Evolutionary conservation across 2,329 filamentous ascomycete species (phyloP), one percentile per base, ranked within the genome.

Genomic region (Ceratocystis cacaofunesta): DNA sequence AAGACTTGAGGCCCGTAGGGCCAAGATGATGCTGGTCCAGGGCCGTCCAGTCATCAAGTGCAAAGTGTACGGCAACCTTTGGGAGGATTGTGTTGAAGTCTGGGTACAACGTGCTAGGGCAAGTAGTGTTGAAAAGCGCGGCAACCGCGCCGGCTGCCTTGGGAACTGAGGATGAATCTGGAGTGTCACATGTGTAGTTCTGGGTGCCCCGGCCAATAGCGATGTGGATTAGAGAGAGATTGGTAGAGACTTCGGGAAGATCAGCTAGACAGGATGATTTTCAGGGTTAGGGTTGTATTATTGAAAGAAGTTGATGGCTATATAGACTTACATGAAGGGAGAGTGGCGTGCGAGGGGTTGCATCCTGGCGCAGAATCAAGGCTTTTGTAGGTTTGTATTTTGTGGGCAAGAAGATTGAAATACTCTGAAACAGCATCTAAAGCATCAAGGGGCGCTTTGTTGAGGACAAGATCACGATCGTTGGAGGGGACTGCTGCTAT

Each of bases 141-240:
- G 92, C 92, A 0, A 90, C 73, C 64, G 92, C 92, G 69, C 92
- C 92, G 62, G 79, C 75, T 19, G 85, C 79, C 8, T 78, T 79
- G 15, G 92, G 92, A 0, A 76, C 76, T 0, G 84, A 81, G 2
- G 81, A 82, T 1, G 82, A 73, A 70, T 87, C 82, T 68, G 76
- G 76, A 64, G 80, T 77, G 67, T 82, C 78, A 79, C 92, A 96
- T 63, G 90, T 95, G 79, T 96, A 97, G 81, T 96, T 96, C 77
- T 96, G 86, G 6, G 89, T 94, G 68, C 92, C 92, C 57, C 90
- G 86, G 71, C 92, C 92, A 68, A 96, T 79, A 72, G 88, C 89
- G 65, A 96, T 87, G 75, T 95, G 89, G 72, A 84, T 82, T 62
- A 95, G 79, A 2, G 73, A 77, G 36, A 89, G 78, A 65, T 86